phyloP scores from a whole-genome alignment of 2,329 filamentous ascomycete genomes.

The Hypoxylon sp. region DNA sequence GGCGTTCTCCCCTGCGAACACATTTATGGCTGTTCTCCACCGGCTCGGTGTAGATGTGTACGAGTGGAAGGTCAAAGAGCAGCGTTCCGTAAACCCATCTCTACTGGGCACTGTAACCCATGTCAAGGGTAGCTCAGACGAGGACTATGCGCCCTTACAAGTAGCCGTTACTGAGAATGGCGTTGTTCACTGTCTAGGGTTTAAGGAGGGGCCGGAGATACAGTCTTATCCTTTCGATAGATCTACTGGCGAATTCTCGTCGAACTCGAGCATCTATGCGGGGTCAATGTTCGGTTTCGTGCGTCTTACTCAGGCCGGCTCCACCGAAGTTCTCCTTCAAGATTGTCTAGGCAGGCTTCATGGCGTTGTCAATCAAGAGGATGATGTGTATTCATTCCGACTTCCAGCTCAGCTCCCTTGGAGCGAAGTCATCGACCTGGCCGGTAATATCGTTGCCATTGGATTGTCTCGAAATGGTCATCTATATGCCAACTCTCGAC shows the following conservation, averaged over 20 bases:
- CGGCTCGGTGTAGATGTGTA: constrained; percentile 75
- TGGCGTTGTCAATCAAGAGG: constrained; percentile 52
- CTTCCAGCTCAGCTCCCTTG: constrained; percentile 65
- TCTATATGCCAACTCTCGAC: constrained; percentile 80
- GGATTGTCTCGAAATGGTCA: constrained; percentile 82
- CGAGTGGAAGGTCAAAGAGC: constrained; percentile 73
- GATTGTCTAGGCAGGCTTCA: constrained; percentile 61
- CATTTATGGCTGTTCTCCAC: constrained; percentile 79
- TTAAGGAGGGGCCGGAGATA: constrained; percentile 44
- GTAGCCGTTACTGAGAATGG: constrained; percentile 49
- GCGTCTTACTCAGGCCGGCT: constrained; percentile 48
- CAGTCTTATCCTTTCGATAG: constrained; percentile 44
- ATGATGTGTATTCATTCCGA: constrained; percentile 54
- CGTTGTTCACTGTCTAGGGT: constrained; percentile 48
- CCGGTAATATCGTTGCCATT: constrained; percentile 60
- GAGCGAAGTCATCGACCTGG: constrained; percentile 61
- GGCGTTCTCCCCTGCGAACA: constrained; percentile 74
- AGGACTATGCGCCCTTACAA: constrained; percentile 48
- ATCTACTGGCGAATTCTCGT: constrained; percentile 41
- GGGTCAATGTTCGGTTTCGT: constrained; percentile 51
- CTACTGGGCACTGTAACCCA: constrained; percentile 58
- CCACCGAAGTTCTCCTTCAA: constrained; percentile 57
- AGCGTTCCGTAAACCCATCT: constrained; percentile 61
- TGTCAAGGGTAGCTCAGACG: constrained; percentile 45
- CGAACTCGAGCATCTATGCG: constrained; percentile 44